Percentiles rank a stretch among this genome's conserved stretches.
These are phyloP conservation scores for Aspergillus neotritici DNA, from an alignment of 2,329 filamentous ascomycete genomes.

Conservation along the genomic window DNA sequence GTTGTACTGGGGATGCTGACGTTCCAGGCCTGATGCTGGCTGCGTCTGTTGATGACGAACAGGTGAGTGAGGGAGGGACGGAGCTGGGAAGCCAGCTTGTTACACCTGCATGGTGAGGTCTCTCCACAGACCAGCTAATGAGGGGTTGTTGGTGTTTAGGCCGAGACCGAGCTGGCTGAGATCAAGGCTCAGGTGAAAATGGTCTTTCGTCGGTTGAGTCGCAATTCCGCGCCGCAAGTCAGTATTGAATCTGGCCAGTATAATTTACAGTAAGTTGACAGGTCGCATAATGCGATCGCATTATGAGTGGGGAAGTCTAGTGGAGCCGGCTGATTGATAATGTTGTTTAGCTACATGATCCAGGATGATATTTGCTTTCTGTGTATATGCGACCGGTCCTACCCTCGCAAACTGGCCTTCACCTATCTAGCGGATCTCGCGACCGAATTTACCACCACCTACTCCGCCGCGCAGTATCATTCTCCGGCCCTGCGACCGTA, in stretches of 20 bases:
- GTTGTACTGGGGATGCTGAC: conserved; percentile 17
- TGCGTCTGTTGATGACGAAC: conserved; percentile 87
- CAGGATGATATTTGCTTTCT: conserved; percentile 79
- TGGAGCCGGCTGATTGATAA: neutral
- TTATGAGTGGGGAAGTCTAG: too few species aligned
- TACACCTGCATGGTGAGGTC: conserved; percentile 1
- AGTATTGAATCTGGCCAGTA: conserved; percentile 81
- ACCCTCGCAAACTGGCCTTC: conserved; percentile 96
- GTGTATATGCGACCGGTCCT: conserved; percentile 86
- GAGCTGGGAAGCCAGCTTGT: neutral
- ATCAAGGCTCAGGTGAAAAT: conserved; percentile 88
- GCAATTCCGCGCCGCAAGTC: conserved; percentile 83
- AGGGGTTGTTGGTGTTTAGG: conserved; percentile 33
- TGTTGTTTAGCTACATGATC: conserved; percentile 70
- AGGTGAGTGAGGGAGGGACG: conserved; percentile 45
- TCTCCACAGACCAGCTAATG: conserved; percentile 3
- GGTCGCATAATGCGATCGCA: too few species aligned
- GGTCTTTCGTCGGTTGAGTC: conserved; percentile 79
- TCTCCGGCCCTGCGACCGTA: conserved; percentile 76
- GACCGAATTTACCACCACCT: conserved; percentile 83
- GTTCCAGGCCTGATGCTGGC: conserved; percentile 80
- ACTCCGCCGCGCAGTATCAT: conserved; percentile 68
- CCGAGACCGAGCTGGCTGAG: conserved; percentile 71
- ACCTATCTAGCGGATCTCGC: conserved; percentile 93
- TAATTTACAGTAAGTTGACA: conserved; percentile 68